phyloP scores from a whole-genome alignment of 805 yeast genomes.

The Candida rishiriensis region DNA sequence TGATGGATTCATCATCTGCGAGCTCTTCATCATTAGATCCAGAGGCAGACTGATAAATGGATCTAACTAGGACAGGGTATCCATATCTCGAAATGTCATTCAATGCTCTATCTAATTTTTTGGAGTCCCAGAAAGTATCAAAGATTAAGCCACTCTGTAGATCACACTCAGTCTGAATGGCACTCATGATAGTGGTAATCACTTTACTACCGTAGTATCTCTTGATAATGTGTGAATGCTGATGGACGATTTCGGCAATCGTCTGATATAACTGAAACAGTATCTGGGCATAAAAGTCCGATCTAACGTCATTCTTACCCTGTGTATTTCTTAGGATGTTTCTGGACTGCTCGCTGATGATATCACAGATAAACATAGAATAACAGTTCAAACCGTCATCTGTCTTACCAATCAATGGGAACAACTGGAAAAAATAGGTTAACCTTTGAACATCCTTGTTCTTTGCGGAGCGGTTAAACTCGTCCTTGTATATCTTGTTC shows the following conservation, averaged over 20 bases:
- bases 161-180: conserved; percentile 84
- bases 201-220: conserved; percentile 65
- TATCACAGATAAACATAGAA: conserved; percentile 79
- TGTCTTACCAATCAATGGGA: conserved; percentile 78
- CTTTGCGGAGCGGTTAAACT: conserved; percentile 68
- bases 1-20: conserved; percentile 16
- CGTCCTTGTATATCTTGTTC: conserved; percentile 49
- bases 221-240: conserved; percentile 76
- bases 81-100: conserved; percentile 53
- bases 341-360: conserved; percentile 76
- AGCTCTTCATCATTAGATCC: conserved; percentile 24
- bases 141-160: conserved; percentile 86
- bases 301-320: conserved; percentile 31
- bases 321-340: conserved; percentile 49
- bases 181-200: conserved; percentile 62
- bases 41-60: conserved; percentile 27
- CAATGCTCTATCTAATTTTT: conserved; percentile 52
- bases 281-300: conserved; percentile 56
- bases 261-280: conserved; percentile 72
- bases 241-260: conserved; percentile 77
- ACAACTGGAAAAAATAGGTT: conserved; percentile 76
- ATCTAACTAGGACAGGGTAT: conserved; percentile 41
- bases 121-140: conserved; percentile 78
- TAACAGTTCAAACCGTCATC: conserved; percentile 73
- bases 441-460: conserved; percentile 61